Conservation (phyloP, 2,329 filamentous ascomycete genomes). For the Alternaria alternata region DNA sequence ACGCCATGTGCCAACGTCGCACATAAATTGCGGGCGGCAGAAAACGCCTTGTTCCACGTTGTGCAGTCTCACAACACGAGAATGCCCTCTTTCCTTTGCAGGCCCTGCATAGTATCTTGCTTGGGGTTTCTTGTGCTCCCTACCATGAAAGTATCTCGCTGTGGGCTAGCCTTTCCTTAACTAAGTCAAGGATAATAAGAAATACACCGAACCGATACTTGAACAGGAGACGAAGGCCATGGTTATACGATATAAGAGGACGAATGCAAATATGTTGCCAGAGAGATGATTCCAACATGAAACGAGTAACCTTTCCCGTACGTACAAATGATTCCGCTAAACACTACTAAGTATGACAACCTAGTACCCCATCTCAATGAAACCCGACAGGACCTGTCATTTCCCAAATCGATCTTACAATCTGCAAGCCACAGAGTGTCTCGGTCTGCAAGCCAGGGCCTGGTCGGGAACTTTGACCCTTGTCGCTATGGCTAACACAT, state of each 20-base stretch:
- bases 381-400: neutral
- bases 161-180: too few species aligned
- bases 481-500: neutral
- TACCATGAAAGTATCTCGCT: too few species aligned
- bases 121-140: too few species aligned
- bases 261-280: too few species aligned
- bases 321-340: too few species aligned
- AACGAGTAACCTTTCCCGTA: too few species aligned
- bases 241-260: too few species aligned
- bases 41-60: constrained; percentile 15
- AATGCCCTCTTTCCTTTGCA: neutral
- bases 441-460: neutral
- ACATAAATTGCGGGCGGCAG: constrained; percentile 7
- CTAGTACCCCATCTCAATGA: neutral
- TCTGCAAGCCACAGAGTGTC: neutral
- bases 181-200: too few species aligned
- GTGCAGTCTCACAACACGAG: constrained; percentile 20
- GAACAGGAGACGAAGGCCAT: too few species aligned
- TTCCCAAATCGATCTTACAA: neutral
- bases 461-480: neutral
- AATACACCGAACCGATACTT: too few species aligned
- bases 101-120: neutral
- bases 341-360: too few species aligned
- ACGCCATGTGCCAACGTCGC: constrained; percentile 22
- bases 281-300: too few species aligned